Conservation (phyloP, 2,329 filamentous ascomycete species). For the Epichloe aotearoae region DNA sequence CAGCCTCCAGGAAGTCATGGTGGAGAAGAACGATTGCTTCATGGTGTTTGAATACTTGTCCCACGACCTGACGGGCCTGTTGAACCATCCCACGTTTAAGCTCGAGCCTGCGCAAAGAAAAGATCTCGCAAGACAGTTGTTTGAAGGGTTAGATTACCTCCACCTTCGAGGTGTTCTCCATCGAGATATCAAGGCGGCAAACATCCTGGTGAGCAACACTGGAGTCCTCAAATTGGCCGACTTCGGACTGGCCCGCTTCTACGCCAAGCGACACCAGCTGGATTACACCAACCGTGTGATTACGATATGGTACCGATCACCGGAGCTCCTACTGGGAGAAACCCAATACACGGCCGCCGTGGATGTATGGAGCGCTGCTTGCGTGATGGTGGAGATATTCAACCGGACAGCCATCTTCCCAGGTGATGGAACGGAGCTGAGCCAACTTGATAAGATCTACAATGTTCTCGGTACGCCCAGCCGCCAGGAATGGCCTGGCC, state of each 20-base stretch:
- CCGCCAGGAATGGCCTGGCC: slow-evolving; percentile 69
- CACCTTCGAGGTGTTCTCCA: slow-evolving; percentile 89
- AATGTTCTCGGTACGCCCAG: slow-evolving; percentile 80
- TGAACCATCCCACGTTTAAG: slow-evolving; percentile 88
- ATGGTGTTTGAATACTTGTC: slow-evolving; percentile 99
- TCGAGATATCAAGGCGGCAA: slow-evolving; percentile 95
- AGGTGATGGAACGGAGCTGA: slow-evolving; percentile 89
- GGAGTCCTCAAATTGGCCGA: slow-evolving; percentile 88
- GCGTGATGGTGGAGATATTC: slow-evolving; percentile 94
- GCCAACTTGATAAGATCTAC: slow-evolving; percentile 95
- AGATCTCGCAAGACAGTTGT: slow-evolving; percentile 81
- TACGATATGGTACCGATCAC: slow-evolving; percentile 94
- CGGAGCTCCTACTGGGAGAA: slow-evolving; percentile 80
- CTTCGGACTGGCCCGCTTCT: slow-evolving; percentile 92
- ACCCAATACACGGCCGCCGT: slow-evolving; percentile 83
- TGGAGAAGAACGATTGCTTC: slow-evolving; percentile 95
- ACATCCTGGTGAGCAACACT: slow-evolving; percentile 84
- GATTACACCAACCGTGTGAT: slow-evolving; percentile 98
- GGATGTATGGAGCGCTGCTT: slow-evolving; percentile 94
- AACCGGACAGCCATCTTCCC: slow-evolving; percentile 88
- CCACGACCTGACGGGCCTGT: slow-evolving; percentile 84
- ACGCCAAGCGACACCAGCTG: slow-evolving; percentile 77
- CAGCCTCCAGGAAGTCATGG: slow-evolving; percentile 83
- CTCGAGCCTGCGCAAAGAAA: slow-evolving; percentile 81
- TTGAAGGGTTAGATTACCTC: slow-evolving; percentile 86